Percentiles rank a stretch among this genome's conserved stretches.
Conservation (phyloP, 305 asterid genomes). For the Stenogyne calaminthoides region DNA sequence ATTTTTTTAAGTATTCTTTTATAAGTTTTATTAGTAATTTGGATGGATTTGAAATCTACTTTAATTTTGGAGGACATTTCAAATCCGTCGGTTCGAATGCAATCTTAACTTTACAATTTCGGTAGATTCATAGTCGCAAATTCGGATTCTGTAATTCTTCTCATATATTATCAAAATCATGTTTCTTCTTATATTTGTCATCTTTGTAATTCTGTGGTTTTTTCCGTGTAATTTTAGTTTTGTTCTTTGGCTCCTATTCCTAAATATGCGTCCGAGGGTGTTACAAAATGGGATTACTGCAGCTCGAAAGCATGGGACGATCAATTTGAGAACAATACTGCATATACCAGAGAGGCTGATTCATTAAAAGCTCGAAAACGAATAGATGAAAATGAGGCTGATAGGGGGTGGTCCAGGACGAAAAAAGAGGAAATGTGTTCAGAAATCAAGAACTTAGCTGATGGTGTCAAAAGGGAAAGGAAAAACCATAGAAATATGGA, state of each 20-base stretch:
- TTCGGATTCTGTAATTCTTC: not conserved
- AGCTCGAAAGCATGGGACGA: conserved; percentile 23
- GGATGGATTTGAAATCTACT: not conserved
- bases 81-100: not conserved
- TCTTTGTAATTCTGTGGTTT: not conserved
- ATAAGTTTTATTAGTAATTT: not conserved
- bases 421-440: conserved; percentile 29
- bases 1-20: not conserved
- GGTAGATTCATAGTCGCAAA: not conserved
- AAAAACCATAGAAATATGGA: conserved; percentile 35
- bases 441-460: conserved; percentile 33
- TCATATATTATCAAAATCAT: not conserved
- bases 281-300: conserved; percentile 52
- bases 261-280: conserved; percentile 43
- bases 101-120: not conserved
- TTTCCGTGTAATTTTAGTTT: conserved; percentile 26
- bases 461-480: conserved; percentile 40
- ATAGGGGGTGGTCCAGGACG: no score
- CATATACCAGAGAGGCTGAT: conserved; percentile 37
- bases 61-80: not conserved
- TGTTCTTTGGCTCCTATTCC: conserved; percentile 30
- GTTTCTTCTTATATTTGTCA: not conserved
- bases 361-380: conserved; percentile 30
- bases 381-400: conserved; percentile 37
- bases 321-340: conserved; percentile 28